These are phyloP conservation scores for Mycena latifolia DNA, from an alignment of 768 basidiomycete species.

Conservation along the genomic window DNA sequence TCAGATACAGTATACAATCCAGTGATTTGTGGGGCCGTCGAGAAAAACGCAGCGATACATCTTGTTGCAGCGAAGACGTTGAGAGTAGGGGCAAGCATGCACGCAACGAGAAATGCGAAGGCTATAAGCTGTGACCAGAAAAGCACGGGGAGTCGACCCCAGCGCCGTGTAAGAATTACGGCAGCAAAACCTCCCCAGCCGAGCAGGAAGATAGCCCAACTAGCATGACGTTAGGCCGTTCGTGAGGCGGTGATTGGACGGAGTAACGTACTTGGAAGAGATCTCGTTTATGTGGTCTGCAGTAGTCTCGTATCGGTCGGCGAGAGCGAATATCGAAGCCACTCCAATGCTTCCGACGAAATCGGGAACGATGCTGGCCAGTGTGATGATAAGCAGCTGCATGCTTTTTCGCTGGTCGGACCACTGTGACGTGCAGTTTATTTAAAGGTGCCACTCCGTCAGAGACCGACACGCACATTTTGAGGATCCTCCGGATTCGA, in stretches of 20 bases:
- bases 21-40: conserved; percentile 68
- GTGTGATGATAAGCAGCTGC: conserved; percentile 70
- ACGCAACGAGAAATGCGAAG: conserved; percentile 63
- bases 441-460: too few species aligned
- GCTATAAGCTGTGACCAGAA: conserved; percentile 70
- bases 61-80: conserved; percentile 57
- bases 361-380: conserved; percentile 76
- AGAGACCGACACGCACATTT: conserved; percentile 52
- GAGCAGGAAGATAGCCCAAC: conserved; percentile 33
- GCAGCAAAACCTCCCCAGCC: conserved; percentile 63
- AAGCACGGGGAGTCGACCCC: conserved; percentile 69
- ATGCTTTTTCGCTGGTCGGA: conserved; percentile 62
- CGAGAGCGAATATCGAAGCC: conserved; percentile 71
- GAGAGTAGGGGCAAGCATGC: conserved; percentile 64
- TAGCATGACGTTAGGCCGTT: too few species aligned
- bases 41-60: conserved; percentile 49
- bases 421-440: conserved; percentile 58
- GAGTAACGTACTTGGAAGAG: too few species aligned
- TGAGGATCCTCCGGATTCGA: conserved; percentile 75
- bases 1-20: conserved; percentile 65
- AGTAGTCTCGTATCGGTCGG: conserved; percentile 65
- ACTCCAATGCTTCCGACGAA: conserved; percentile 79
- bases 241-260: too few species aligned
- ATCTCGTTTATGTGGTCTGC: conserved; percentile 70
- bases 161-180: conserved; percentile 64